Conservation (phyloP, 495 filamentous ascomycete species). For the Talaromyces adpressus region DNA sequence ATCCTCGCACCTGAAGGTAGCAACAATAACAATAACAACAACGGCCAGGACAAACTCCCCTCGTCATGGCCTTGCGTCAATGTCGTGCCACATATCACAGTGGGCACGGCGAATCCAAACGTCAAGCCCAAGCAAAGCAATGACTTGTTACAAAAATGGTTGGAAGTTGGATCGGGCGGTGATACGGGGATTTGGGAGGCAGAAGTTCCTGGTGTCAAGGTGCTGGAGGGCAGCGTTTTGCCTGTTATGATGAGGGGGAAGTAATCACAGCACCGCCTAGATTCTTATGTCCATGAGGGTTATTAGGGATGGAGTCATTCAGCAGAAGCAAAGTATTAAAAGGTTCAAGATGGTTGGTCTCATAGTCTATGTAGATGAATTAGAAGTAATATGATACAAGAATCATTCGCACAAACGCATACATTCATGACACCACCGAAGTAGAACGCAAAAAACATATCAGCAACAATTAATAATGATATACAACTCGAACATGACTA, state of each 20-base stretch:
- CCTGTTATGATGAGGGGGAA: slow-evolving; percentile 37
- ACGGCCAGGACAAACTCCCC: neutral
- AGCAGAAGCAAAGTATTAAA: too few species aligned
- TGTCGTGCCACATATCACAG: slow-evolving; percentile 75
- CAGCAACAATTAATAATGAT: neutral
- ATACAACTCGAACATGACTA: neutral
- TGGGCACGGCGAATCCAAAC: slow-evolving; percentile 63
- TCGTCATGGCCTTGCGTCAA: slow-evolving; percentile 62
- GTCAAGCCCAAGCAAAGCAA: slow-evolving; percentile 96
- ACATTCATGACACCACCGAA: neutral
- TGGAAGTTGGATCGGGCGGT: slow-evolving; percentile 41
- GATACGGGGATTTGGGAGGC: slow-evolving; percentile 42
- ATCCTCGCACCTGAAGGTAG: slow-evolving; percentile 45
- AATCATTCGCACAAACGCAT: neutral
- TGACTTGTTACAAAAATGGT: slow-evolving; percentile 66
- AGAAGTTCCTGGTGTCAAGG: slow-evolving; percentile 35
- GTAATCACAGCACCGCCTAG: too few species aligned
- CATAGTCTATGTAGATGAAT: neutral
- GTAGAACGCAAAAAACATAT: neutral
- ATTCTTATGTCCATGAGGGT: too few species aligned
- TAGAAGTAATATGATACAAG: neutral
- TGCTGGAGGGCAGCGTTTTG: slow-evolving; percentile 33
- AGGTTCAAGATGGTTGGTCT: neutral
- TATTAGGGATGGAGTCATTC: too few species aligned
- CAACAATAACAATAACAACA: neutral